Percentiles rank a stretch among this genome's conserved stretches.
These are phyloP conservation scores for Debaryomyces singareniensis DNA, from an alignment of 1,139 yeast species.

Conservation along the genomic window DNA sequence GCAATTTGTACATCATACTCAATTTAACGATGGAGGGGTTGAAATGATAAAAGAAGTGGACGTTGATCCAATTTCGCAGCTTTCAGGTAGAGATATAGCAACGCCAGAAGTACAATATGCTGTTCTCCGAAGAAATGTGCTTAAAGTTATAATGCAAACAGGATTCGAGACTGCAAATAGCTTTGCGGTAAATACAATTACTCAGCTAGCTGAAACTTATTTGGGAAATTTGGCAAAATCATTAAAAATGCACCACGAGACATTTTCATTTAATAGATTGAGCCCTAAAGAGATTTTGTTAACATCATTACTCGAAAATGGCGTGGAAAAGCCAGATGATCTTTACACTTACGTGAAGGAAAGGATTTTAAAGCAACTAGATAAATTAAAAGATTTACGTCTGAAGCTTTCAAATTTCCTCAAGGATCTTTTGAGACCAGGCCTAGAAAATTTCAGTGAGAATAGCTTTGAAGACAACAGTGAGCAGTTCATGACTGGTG, in stretches of 20 bases:
- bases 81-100: slow-evolving; percentile 59
- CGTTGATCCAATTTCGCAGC: slow-evolving; percentile 70
- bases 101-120: slow-evolving; percentile 55
- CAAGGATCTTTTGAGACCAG: slow-evolving; percentile 79
- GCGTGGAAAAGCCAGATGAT: slow-evolving; percentile 74
- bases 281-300: slow-evolving; percentile 45
- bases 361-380: slow-evolving; percentile 62
- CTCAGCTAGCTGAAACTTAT: slow-evolving; percentile 81
- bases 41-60: slow-evolving; percentile 62
- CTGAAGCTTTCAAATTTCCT: slow-evolving; percentile 65
- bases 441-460: slow-evolving; percentile 68
- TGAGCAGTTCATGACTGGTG: slow-evolving; percentile 92
- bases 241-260: slow-evolving; percentile 64
- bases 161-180: slow-evolving; percentile 88
- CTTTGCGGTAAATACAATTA: slow-evolving; percentile 68
- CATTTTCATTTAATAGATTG: slow-evolving; percentile 44
- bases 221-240: slow-evolving; percentile 69
- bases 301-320: slow-evolving; percentile 73
- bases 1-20: slow-evolving; percentile 68
- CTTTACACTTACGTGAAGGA: slow-evolving; percentile 72
- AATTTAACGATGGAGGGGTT: slow-evolving; percentile 64
- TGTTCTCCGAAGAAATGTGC: slow-evolving; percentile 62
- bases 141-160: slow-evolving; percentile 83
- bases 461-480: slow-evolving; percentile 81
- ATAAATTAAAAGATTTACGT: slow-evolving; percentile 64